Evolutionary conservation across 345 rosid genomes (phyloP).

Genomic region (Salix purpurea): DNA sequence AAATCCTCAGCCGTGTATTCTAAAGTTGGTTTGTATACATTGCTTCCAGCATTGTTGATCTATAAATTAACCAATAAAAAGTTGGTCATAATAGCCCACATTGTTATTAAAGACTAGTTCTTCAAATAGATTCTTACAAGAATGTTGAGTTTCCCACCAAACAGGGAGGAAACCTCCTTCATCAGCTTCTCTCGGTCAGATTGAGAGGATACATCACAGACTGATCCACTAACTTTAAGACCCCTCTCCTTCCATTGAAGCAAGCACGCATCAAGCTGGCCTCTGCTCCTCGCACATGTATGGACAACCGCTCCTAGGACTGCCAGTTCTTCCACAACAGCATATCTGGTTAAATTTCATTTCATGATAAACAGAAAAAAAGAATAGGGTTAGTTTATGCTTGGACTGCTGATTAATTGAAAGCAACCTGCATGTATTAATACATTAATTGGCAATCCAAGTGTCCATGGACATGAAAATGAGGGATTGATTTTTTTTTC

Average conservation of each 20-base stretch:
- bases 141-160: conserved; percentile 1
- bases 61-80: background rate
- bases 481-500: no score
- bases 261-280: background rate
- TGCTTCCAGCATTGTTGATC: background rate
- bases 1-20: background rate
- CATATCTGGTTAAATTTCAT: background rate
- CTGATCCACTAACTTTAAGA: background rate
- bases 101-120: background rate
- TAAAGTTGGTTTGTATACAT: background rate
- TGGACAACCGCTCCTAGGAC: background rate
- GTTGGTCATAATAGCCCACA: background rate
- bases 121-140: background rate
- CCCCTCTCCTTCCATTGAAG: conserved; percentile 1
- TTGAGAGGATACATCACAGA: background rate
- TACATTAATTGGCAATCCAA: no score
- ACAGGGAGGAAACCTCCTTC: background rate
- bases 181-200: background rate
- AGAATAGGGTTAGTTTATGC: background rate
- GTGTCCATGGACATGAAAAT: no score
- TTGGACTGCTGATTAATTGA: no score
- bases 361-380: background rate
- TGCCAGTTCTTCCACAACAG: conserved; percentile 1
- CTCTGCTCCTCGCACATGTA: background rate
- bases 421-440: no score